These are phyloP conservation scores for Trichomonascaceae sp. DNA, from an alignment of 1,139 yeast species.

Conservation along the genomic window DNA sequence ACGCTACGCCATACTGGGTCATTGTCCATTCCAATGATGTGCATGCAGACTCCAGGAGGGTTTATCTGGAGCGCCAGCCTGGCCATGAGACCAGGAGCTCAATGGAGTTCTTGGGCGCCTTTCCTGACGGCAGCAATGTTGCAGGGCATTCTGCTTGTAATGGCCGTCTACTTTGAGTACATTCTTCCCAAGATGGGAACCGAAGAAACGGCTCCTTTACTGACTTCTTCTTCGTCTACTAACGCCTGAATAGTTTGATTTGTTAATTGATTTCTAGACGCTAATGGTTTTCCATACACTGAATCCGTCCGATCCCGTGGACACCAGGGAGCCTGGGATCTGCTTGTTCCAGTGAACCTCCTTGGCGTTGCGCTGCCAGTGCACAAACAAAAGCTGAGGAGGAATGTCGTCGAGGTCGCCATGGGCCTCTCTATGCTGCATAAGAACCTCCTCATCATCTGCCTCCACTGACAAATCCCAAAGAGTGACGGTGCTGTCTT, in stretches of 20 bases:
- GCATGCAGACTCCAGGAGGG: constrained; percentile 86
- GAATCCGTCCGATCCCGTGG: constrained; percentile 93
- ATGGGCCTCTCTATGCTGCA: constrained; percentile 14
- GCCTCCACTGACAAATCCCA: constrained; percentile 39
- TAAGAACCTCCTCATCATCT: constrained; percentile 20
- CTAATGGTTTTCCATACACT: constrained; percentile 95
- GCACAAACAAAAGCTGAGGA: constrained; percentile 89
- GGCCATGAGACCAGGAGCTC: constrained; percentile 58
- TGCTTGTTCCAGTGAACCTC: constrained; percentile 98
- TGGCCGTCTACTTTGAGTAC: constrained; percentile 37
- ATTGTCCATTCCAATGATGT: constrained; percentile 69
- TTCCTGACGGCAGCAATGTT: constrained; percentile 58
- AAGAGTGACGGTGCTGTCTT: constrained; percentile 89
- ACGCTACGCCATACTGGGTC: constrained; percentile 66
- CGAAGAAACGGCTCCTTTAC: constrained; percentile 6
- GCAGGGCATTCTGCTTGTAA: constrained; percentile 41
- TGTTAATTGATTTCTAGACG: constrained; percentile 33
- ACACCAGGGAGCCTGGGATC: constrained; percentile 88
- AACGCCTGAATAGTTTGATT: background rate
- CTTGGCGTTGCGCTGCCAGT: constrained; percentile 95
- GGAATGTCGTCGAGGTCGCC: constrained; percentile 85
- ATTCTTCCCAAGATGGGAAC: constrained; percentile 1
- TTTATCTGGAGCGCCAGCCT: constrained; percentile 61
- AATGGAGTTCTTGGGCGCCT: constrained; percentile 84
- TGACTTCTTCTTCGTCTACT: constrained; percentile 1